Base-by-base conservation (phyloP, 371 early-diverging fungal species). In the Mucor racemosus region DNA sequence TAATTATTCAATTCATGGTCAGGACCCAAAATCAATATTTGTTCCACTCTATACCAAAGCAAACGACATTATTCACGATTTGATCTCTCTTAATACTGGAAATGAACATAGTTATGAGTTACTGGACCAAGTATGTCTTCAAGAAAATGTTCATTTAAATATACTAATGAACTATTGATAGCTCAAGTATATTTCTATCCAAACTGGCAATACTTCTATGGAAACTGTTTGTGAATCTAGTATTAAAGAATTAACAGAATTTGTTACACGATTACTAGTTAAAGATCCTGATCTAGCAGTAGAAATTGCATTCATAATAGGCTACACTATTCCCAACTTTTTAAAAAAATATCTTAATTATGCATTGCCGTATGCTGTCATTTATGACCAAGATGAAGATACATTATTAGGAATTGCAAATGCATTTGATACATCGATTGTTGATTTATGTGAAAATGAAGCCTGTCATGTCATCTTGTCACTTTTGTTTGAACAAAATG, bases 291-390 rank as follows among this genome's bases (percentile, higher is more conserved):
- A 3, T 21, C 3, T 39, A 19, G 50, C 55, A n/a, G 60, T 41
- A 5, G 26, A 5, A 9, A 40, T 68, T 5, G 6, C 35, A 0
- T 5, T 15, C 0, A 19, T 64, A 7, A 54, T 68, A 19, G 60
- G 40, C 9, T 60, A 55, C 17, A n/a, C 17, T 1, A 33, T 31
- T 10, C 35, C 42, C 11, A 14, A 55, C 0, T 68, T 64, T 17
- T 4, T 68, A 7, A 13, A 14, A 14, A 35, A 39, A 6, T 31
- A 64, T 15, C 15, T 64, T 4, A 11, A 55, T 14, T 64, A 44
- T 31, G 60, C 64, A 1, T 8, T 69, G 3, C 61, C 65, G 5
- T 69, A 57, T 57, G 65, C 65, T 11, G 26, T 65, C 0, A n/a
- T 57, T 17, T n/a, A 46, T 36, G 41, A n/a, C 10, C 31, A 53